Base-by-base conservation (phyloP, 257 asterid species). In the Ballota nigra region DNA sequence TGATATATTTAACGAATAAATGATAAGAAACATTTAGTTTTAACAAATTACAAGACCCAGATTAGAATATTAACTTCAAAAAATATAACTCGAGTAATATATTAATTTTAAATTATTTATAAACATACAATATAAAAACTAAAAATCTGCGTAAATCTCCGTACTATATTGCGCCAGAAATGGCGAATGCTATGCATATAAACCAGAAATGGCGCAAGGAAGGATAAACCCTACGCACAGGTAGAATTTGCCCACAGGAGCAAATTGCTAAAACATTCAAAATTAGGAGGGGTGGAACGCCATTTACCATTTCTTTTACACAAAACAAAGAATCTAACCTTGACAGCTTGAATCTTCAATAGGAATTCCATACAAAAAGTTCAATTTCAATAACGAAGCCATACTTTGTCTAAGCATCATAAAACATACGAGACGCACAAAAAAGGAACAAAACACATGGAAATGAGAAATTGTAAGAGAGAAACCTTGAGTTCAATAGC, bases 401-500 rank as follows among this genome's bases (percentile, higher is more conserved):
- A n/a, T 15, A n/a, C 31, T 26, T 65, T 20, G 19, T 18, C 49
- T 28, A 58, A 74, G 47, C 69, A 55, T 40, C 18, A 22, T 9
- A 19, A 59, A 70, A 45, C 60, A 74, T 34, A 15, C 4, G 10
- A 18, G 66, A 18, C 24, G 1, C 18, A 36, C 12, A 26, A 38
- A 24, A 41, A 68, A 33, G 3, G 0, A 4, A 26, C 4, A 13
- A 11, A 24, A 22, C 8, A 58, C 16, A n/a, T 3, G 23, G 61
- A 28, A 57, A 68, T 5, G 20, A 29, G 59, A 59, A 41, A 0
- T 22, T 3, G 33, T 24, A 52, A 58, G 55, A 69, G 11, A 36
- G 66, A n/a, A 45, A 91, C 97, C 99, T 94, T 91, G 70, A 88
- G 88, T 79, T 94, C 96, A 74, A 89, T 34, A 72, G 97, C 97